Base-by-base conservation (phyloP, 345 rosid genomes). In the Erysimum cheiranthoides region DNA sequence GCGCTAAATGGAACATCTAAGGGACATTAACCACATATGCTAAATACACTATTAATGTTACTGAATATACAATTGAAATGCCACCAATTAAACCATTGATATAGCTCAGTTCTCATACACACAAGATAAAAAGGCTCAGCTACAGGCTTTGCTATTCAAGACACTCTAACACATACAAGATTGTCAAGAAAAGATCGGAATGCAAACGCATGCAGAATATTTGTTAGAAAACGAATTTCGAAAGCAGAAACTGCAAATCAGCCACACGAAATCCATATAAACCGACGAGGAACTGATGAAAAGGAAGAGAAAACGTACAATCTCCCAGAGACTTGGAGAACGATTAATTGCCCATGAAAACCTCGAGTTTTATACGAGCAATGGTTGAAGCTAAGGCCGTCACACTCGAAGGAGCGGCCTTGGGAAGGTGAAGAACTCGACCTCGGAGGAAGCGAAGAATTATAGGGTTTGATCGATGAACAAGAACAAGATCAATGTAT, bases 341-440 rank as follows among this genome's bases (percentile, higher is more conserved):
- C 35, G 53, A 47, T 67, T 51, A 11, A 18, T 8, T n/a, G 38
- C 3, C 46, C 71, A 35, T 73, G 62, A 45, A n/a, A 63, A 39
- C 8, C 70, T 63, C n/a, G n/a, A 39, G 53, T 6, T 54, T n/a
- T 8, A 42, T 5, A 30, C 21, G 61, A 46, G n/a, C 8, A 14
- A 35, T 35, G 73, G 64, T 6, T 40, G 51, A 72, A 38, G 50
- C 40, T 27, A 61, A 10, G 62, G 69, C 62, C 77, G 70, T 34
- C 59, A 25, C 49, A 45, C 50, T 45, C 18, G 27, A 21, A 21
- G 57, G 54, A 59, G 47, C 13, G 27, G 11, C 46, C n/a, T 31
- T 45, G 16, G 69, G 43, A 61, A n/a, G 62, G 16, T 34, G 45
- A 34, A 32, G 12, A 32, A 34, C 12, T 32, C 62, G 1, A 12